Conservation (phyloP, 805 yeast species). For the Candida tallmaniae region DNA sequence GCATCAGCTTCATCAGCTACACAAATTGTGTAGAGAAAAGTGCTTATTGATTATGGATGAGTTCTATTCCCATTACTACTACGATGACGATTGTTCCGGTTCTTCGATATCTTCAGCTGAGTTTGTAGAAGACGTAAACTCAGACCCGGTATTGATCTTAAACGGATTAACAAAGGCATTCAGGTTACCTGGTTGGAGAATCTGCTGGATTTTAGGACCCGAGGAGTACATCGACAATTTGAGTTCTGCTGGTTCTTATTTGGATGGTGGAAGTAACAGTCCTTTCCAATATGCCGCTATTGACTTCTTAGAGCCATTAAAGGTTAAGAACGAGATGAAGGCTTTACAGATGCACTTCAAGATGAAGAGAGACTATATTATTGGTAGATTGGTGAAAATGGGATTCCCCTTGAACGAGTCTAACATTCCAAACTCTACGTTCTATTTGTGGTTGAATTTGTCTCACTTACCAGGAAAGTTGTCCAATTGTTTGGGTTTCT, state of each 20-base stretch:
- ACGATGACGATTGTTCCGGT: constrained; percentile 51
- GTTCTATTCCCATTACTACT: constrained; percentile 56
- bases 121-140: constrained; percentile 49
- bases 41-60: constrained; percentile 63
- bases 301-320: constrained; percentile 47
- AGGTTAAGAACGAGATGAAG: constrained; percentile 49
- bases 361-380: constrained; percentile 53
- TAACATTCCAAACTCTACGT: constrained; percentile 53
- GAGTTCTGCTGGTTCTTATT: constrained; percentile 54
- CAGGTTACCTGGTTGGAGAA: constrained; percentile 62
- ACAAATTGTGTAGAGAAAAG: constrained; percentile 47
- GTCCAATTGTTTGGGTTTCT: constrained; percentile 55
- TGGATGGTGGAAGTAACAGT: constrained; percentile 59
- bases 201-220: constrained; percentile 61
- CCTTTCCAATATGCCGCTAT: constrained; percentile 61
- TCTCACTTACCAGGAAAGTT: constrained; percentile 52
- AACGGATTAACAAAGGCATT: constrained; percentile 60
- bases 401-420: constrained; percentile 44
- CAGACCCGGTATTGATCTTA: constrained; percentile 55
- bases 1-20: constrained; percentile 44
- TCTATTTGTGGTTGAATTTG: constrained; percentile 56
- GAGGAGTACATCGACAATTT: constrained; percentile 53
- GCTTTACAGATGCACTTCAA: constrained; percentile 56
- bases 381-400: constrained; percentile 45
- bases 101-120: constrained; percentile 48